Evolutionary conservation across 1,139 yeast species (phyloP).

Genomic region (Yamadazyma aaseri): DNA sequence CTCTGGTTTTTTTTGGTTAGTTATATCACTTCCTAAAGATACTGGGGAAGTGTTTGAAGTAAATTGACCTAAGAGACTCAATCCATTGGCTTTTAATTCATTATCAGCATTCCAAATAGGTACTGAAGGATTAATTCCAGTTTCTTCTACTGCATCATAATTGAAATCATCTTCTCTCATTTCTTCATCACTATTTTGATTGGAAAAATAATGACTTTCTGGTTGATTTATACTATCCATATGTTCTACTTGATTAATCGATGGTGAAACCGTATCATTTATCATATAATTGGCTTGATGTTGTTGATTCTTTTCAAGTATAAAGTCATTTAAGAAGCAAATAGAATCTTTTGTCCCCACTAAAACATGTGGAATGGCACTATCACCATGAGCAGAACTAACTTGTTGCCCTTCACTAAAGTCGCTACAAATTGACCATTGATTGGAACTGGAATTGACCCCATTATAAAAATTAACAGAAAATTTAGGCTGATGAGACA

Average conservation of each 20-base stretch:
- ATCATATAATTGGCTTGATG: conserved; percentile 16
- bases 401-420: conserved; percentile 83
- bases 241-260: conserved; percentile 3
- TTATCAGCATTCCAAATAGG: conserved; percentile 24
- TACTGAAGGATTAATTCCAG: conserved; percentile 4
- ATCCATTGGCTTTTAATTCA: conserved; percentile 17
- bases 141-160: conserved; percentile 6
- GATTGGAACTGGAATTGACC: conserved; percentile 52
- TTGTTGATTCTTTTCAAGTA: conserved; percentile 40
- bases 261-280: not conserved
- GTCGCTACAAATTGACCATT: conserved; percentile 82
- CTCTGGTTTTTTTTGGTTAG: conserved; percentile 12
- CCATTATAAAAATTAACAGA: conserved; percentile 68
- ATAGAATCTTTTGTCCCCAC: conserved; percentile 55
- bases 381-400: conserved; percentile 57
- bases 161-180: conserved; percentile 15
- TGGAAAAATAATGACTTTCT: not conserved
- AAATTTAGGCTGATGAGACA: conserved; percentile 67
- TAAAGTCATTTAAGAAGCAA: conserved; percentile 52
- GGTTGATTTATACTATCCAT: not conserved
- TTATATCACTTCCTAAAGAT: conserved; percentile 17
- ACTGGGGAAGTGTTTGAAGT: conserved; percentile 25
- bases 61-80: conserved; percentile 27
- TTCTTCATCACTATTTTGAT: conserved; percentile 17
- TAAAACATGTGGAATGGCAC: conserved; percentile 50